Base-by-base conservation (phyloP, 768 basidiomycete species). In the Tricholoma flavovirens region DNA sequence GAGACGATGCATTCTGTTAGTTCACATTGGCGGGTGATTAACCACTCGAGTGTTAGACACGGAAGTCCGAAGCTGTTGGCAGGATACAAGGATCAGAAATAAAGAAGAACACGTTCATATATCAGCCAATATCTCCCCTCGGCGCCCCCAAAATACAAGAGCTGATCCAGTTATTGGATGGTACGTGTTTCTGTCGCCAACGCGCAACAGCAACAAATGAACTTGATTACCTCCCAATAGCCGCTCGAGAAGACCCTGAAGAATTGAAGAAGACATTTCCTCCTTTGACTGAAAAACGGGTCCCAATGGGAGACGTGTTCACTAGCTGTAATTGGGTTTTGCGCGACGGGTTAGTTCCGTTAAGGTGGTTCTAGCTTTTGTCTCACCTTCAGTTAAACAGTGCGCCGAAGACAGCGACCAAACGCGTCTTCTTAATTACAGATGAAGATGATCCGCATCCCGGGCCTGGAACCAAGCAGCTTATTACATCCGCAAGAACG, bases 401-500 rank as follows among this genome's bases (percentile, higher is more conserved):
- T 10, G 88, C 90, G 7, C 85, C 87, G 19, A 93, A 94, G 65
- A 91, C 86, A 0, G 91, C 93, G 2, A 85, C 88, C n/a, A 95
- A 96, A 66, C 86, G 94, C 5, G 81, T 98, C 1, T 98, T 98
- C 67, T 74, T 96, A 36, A 89, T 99, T 42, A 98, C 97, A 0
- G 88, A 98, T 66, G 85, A 90, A 61, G 93, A 94, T 62, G 71
- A 89, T 61, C 93, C 93, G 2, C 83, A 81, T 65, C 71, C 80
- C 5, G 79, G 80, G 10, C 67, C 75, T 4, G 77, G 74, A n/a
- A 82, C 72, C 63, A 75, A 77, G 43, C 85, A 87, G 52, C 70
- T 91, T 9, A 68, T 81, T 5, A 87, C 79, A 1, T 87, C 88
- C 1, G 87, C 89, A 11, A 77, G 80, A 56, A 90, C 87, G 2